Evolutionary conservation across 257 asterid species (phyloP).

Genomic region (Solanum sparsipilum): DNA sequence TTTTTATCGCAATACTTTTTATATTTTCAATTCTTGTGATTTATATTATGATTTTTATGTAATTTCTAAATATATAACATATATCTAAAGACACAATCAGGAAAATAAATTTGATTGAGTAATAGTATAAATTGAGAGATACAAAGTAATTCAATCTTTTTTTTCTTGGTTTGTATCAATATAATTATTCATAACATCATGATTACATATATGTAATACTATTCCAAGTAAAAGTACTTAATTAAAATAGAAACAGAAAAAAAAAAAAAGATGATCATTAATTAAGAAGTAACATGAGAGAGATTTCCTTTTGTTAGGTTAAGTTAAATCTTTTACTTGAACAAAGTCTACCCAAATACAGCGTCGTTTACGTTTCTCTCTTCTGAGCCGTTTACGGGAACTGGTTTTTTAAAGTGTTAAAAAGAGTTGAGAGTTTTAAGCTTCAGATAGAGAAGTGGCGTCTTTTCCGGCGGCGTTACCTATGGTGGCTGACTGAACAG

Average conservation of each 20-base stretch:
- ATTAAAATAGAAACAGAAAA: neutral
- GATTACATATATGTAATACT: neutral
- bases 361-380: slow-evolving; percentile 22
- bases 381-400: slow-evolving; percentile 16
- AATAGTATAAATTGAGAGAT: too few relatives aligned
- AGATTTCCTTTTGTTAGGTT: slow-evolving; percentile 9
- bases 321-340: neutral
- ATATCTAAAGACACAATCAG: too few relatives aligned
- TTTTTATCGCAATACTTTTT: too few relatives aligned
- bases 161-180: neutral
- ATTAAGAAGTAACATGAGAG: neutral
- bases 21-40: too few relatives aligned
- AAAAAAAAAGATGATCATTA: neutral
- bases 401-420: neutral
- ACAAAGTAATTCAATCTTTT: too few relatives aligned
- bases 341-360: slow-evolving; percentile 57
- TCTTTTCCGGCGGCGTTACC: slow-evolving; percentile 33
- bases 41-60: too few relatives aligned
- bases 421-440: neutral
- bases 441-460: slow-evolving; percentile 37
- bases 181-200: neutral
- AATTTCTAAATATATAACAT: too few relatives aligned
- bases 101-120: too few relatives aligned
- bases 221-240: too few relatives aligned
- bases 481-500: slow-evolving; percentile 55